A percentile compares a stretch with the other conserved stretches of the same genome.
phyloP scores from a whole-genome alignment of 2,329 filamentous ascomycete species.

The Tympanopsis confertula region DNA sequence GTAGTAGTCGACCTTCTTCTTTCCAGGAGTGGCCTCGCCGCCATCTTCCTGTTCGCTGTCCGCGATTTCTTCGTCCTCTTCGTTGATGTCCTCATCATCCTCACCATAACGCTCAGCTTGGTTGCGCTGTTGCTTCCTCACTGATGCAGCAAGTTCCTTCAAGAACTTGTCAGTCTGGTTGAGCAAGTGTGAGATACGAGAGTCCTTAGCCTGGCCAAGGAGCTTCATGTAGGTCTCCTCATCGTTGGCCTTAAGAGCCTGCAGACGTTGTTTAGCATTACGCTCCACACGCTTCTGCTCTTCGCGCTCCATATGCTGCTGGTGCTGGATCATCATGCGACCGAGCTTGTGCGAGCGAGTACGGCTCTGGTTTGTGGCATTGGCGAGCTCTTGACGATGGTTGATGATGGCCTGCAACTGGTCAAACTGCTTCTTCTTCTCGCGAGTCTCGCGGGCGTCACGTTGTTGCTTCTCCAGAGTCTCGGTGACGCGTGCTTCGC shows the following conservation, averaged over 20 bases:
- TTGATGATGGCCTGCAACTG: slow-evolving; percentile 78
- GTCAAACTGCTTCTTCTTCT: slow-evolving; percentile 94
- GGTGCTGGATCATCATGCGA: slow-evolving; percentile 76
- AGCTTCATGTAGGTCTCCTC: slow-evolving; percentile 98
- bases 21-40: slow-evolving; percentile 39
- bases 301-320: slow-evolving; percentile 96
- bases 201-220: slow-evolving; percentile 96
- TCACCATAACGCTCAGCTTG: slow-evolving; percentile 69
- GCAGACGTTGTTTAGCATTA: slow-evolving; percentile 97
- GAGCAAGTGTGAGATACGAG: slow-evolving; percentile 92
- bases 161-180: slow-evolving; percentile 97
- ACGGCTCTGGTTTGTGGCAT: slow-evolving; percentile 53
- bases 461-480: slow-evolving; percentile 98
- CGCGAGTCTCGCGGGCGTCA: slow-evolving; percentile 85
- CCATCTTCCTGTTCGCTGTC: slow-evolving; percentile 41
- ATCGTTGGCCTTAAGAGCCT: slow-evolving; percentile 96
- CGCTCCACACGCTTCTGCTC: slow-evolving; percentile 97
- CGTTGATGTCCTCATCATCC: slow-evolving; percentile 32
- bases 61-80: slow-evolving; percentile 54
- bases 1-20: slow-evolving; percentile 95
- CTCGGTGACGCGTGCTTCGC: slow-evolving; percentile 93
- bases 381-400: slow-evolving; percentile 68
- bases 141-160: slow-evolving; percentile 85
- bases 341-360: slow-evolving; percentile 76
- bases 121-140: slow-evolving; percentile 84